phyloP scores from a whole-genome alignment of 768 basidiomycete species.

The Russula compacta region DNA sequence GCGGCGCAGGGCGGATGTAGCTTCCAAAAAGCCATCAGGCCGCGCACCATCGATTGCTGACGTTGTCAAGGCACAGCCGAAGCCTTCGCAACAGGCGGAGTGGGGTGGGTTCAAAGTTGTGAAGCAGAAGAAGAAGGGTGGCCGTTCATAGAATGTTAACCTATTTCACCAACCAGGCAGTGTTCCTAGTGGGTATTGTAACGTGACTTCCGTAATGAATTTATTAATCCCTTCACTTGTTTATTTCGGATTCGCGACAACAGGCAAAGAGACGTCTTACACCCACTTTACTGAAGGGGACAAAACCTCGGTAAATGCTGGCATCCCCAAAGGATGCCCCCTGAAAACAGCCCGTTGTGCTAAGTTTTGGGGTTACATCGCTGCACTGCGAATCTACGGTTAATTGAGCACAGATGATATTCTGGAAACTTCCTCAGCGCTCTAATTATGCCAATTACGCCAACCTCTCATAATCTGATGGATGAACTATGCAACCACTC shows the following conservation, averaged over 20 bases:
- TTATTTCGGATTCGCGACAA: background rate
- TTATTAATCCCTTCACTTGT: background rate
- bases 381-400: background rate
- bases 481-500: background rate
- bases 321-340: too few relatives aligned
- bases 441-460: background rate
- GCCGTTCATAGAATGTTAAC: constrained; percentile 35
- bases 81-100: constrained; percentile 56
- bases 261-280: background rate
- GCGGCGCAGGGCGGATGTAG: constrained; percentile 77
- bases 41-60: constrained; percentile 74
- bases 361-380: too few relatives aligned
- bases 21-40: constrained; percentile 38
- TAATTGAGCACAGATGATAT: too few relatives aligned
- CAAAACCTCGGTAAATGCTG: background rate
- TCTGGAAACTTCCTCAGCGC: too few relatives aligned
- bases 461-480: background rate
- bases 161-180: background rate
- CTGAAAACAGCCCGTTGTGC: background rate
- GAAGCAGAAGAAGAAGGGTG: constrained; percentile 90
- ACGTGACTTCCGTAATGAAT: constrained; percentile 4
- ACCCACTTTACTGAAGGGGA: background rate
- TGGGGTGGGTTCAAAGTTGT: constrained; percentile 91
- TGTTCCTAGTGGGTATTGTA: background rate
- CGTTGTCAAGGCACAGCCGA: constrained; percentile 84